Percentiles rank a stretch among this genome's conserved stretches.
These are phyloP conservation scores for Acrodontium crateriforme DNA, from an alignment of 2,329 filamentous ascomycete species.

Conservation along the genomic window DNA sequence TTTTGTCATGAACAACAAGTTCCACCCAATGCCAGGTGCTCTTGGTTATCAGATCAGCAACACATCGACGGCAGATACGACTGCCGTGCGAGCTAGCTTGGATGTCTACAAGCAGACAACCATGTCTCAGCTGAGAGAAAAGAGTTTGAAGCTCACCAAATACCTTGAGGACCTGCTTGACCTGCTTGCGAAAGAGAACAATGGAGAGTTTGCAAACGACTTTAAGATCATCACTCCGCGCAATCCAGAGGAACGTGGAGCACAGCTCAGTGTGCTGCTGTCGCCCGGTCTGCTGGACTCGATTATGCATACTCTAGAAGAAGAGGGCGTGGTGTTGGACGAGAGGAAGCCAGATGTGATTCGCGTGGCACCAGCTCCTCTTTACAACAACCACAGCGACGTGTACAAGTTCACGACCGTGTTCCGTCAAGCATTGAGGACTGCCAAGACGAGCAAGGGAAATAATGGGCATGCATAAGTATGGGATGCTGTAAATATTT, in stretches of 20 bases:
- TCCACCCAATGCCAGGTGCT: slow-evolving; percentile 64
- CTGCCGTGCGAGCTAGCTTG: slow-evolving; percentile 58
- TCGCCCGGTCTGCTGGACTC: slow-evolving; percentile 54
- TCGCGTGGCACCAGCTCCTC: slow-evolving; percentile 64
- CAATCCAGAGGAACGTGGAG: slow-evolving; percentile 54
- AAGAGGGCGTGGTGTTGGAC: slow-evolving; percentile 61
- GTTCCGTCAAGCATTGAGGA: slow-evolving; percentile 34
- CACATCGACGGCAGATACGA: slow-evolving; percentile 64
- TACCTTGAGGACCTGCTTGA: slow-evolving; percentile 59
- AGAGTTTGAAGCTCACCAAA: slow-evolving; percentile 58
- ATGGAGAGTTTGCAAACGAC: slow-evolving; percentile 3
- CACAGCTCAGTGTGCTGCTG: slow-evolving; percentile 64
- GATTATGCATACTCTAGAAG: slow-evolving; percentile 50
- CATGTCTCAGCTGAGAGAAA: slow-evolving; percentile 54
- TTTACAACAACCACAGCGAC: slow-evolving; percentile 73
- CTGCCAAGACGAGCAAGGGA: slow-evolving; percentile 1
- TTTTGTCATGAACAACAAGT: slow-evolving; percentile 73
- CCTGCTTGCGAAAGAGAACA: slow-evolving; percentile 7
- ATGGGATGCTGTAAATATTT: not conserved
- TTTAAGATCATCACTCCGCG: slow-evolving; percentile 54
- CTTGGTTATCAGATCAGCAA: slow-evolving; percentile 78
- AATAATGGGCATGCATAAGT: not conserved
- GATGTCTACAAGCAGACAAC: slow-evolving; percentile 59
- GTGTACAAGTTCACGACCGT: slow-evolving; percentile 47
- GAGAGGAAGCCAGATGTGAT: slow-evolving; percentile 78